phyloP scores from a whole-genome alignment of 2,329 filamentous ascomycete genomes.

The Biscogniauxia marginata region DNA sequence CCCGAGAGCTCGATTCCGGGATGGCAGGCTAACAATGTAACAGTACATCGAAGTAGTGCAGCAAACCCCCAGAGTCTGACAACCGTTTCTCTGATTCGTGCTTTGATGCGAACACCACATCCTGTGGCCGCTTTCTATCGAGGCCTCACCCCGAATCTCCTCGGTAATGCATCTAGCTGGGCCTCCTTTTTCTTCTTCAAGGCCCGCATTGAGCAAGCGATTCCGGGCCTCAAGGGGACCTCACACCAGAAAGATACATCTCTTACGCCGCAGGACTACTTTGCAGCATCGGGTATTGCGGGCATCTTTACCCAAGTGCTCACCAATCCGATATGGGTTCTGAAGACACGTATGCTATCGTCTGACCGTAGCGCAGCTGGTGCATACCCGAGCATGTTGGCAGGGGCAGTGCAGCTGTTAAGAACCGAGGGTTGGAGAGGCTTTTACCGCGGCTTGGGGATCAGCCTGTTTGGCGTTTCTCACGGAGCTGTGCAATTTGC shows the following conservation, averaged over 20 bases:
- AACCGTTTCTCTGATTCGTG: slow-evolving; percentile 52
- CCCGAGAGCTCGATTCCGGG: background rate
- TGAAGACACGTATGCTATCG: slow-evolving; percentile 96
- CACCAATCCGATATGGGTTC: slow-evolving; percentile 96
- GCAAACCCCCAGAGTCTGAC: slow-evolving; percentile 41
- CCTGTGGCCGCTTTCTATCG: slow-evolving; percentile 76
- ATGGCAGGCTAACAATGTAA: slow-evolving; percentile 10
- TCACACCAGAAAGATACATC: slow-evolving; percentile 15
- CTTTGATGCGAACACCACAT: slow-evolving; percentile 49
- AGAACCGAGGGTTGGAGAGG: slow-evolving; percentile 70
- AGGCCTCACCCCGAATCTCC: slow-evolving; percentile 83
- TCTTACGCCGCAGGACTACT: slow-evolving; percentile 71
- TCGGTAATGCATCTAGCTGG: slow-evolving; percentile 91
- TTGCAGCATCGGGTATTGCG: slow-evolving; percentile 68
- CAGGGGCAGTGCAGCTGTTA: slow-evolving; percentile 67
- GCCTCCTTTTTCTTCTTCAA: slow-evolving; percentile 87
- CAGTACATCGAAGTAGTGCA: slow-evolving; percentile 49
- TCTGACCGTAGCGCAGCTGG: slow-evolving; percentile 71
- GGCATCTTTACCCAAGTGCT: slow-evolving; percentile 76
- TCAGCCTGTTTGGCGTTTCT: slow-evolving; percentile 80
- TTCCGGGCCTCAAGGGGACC: slow-evolving; percentile 36
- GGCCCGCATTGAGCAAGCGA: slow-evolving; percentile 49
- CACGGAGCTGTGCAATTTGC: slow-evolving; percentile 96
- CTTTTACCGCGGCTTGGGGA: slow-evolving; percentile 84
- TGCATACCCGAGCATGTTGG: slow-evolving; percentile 76